phyloP scores from a whole-genome alignment of 2,329 filamentous ascomycete species.

The Hymenoscyphus albidus region DNA sequence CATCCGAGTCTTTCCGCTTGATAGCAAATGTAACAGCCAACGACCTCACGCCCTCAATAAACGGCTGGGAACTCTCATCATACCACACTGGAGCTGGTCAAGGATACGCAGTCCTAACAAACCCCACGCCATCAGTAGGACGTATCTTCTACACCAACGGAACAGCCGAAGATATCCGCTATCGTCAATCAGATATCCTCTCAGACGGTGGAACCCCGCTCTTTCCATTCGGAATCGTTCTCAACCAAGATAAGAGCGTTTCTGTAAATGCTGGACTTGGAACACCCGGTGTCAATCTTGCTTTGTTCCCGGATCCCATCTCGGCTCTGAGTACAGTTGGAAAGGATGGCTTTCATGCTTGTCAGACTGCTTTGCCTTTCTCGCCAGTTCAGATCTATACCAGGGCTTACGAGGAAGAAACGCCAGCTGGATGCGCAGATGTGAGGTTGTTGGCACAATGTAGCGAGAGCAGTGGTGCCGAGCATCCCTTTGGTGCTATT shows the following conservation, averaged over 20 bases:
- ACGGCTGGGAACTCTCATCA: constrained; percentile 39
- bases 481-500: constrained; percentile 39
- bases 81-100: constrained; percentile 44
- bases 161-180: constrained; percentile 38
- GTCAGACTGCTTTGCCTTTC: constrained; percentile 42
- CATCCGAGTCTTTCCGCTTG: constrained; percentile 37
- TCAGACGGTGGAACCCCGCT: constrained; percentile 41
- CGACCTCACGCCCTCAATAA: constrained; percentile 42
- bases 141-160: constrained; percentile 49
- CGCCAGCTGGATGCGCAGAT: constrained; percentile 38
- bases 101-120: constrained; percentile 38
- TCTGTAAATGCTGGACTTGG: constrained; percentile 39
- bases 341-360: constrained; percentile 41
- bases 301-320: constrained; percentile 37
- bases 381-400: constrained; percentile 39
- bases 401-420: constrained; percentile 37
- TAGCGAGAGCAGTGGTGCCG: constrained; percentile 36
- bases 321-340: constrained; percentile 27
- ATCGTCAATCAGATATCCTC: constrained; percentile 36
- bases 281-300: constrained; percentile 37
- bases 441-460: constrained; percentile 45
- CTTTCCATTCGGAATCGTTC: constrained; percentile 39
- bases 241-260: constrained; percentile 34
- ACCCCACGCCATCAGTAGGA: constrained; percentile 21
- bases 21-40: constrained; percentile 43